phyloP scores from a whole-genome alignment of 306 rosid genomes.

The Ziziphus jujuba region DNA sequence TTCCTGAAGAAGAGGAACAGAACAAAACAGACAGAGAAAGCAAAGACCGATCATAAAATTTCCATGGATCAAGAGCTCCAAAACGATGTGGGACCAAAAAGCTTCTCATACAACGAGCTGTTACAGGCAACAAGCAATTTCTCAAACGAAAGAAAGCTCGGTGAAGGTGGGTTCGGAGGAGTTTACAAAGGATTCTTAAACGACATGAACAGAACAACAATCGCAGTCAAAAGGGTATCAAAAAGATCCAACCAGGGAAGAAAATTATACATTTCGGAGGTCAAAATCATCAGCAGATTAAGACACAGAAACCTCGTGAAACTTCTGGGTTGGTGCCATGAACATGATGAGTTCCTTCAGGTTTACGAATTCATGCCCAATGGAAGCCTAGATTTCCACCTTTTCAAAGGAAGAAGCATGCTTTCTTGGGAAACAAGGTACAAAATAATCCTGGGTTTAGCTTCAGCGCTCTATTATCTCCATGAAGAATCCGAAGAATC shows the following conservation, averaged over 20 bases:
- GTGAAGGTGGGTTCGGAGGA: constrained; percentile 25
- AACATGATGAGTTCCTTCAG: not conserved
- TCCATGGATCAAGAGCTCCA: constrained; percentile 14
- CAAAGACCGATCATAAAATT: not conserved
- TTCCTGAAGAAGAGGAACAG: not conserved
- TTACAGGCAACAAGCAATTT: constrained; percentile 3
- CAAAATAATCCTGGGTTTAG: no score
- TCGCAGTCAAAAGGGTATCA: no score
- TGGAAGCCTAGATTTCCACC: not conserved
- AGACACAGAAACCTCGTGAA: no score
- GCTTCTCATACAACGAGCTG: constrained; percentile 10
- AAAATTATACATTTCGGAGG: no score
- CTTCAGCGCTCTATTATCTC: no score
- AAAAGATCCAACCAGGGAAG: no score
- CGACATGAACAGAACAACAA: not conserved
- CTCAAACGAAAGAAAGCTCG: constrained; percentile 13
- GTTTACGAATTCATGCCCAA: not conserved
- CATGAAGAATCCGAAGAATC: no score
- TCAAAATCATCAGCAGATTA: no score
- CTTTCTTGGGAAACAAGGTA: no score
- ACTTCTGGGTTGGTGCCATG: no score
- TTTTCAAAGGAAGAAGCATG: no score
- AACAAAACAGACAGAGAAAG: not conserved
- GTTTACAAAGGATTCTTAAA: constrained; percentile 17
- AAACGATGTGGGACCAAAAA: not conserved